phyloP scores from a whole-genome alignment of 2,329 filamentous ascomycete genomes.

The Lecanicillium sp. region DNA sequence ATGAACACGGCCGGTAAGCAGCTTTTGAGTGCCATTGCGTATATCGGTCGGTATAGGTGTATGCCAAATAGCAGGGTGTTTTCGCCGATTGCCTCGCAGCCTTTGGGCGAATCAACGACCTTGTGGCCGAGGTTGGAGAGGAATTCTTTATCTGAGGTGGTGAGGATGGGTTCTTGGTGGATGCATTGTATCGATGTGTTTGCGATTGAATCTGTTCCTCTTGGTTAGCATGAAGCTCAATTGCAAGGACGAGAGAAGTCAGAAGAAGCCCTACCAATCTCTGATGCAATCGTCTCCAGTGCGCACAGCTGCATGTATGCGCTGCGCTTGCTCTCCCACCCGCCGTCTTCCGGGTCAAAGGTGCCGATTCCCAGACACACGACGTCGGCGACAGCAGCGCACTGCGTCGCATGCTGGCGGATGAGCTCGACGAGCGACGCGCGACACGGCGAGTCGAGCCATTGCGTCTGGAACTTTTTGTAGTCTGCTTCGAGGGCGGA shows the following conservation, averaged over 20 bases:
- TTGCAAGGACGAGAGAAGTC: neutral
- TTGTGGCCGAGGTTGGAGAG: conserved; percentile 46
- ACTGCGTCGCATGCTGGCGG: conserved; percentile 12
- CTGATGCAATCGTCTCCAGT: conserved; percentile 39
- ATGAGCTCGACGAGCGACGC: conserved; percentile 26
- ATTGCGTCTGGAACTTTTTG: conserved; percentile 17
- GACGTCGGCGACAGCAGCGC: conserved; percentile 28
- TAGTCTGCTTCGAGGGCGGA: conserved; percentile 23
- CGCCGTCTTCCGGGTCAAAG: conserved; percentile 42
- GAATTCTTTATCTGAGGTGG: conserved; percentile 39
- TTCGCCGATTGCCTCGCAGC: conserved; percentile 39
- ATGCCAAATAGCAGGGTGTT: conserved; percentile 53
- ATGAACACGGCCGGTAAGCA: conserved; percentile 46
- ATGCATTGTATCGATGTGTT: conserved; percentile 29
- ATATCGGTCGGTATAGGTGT: conserved; percentile 50
- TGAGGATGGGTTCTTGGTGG: conserved; percentile 50
- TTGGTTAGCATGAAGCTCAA: conserved; percentile 1
- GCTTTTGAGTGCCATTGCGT: conserved; percentile 38
- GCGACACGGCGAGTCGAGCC: conserved; percentile 19
- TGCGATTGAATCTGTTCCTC: neutral
- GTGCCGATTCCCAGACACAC: conserved; percentile 49
- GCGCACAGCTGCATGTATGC: conserved; percentile 46
- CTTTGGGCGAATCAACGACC: conserved; percentile 43
- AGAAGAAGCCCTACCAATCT: conserved; percentile 32
- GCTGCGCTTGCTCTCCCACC: conserved; percentile 35